Conservation (phyloP, 768 basidiomycete genomes). For the Suillus alpinus region DNA sequence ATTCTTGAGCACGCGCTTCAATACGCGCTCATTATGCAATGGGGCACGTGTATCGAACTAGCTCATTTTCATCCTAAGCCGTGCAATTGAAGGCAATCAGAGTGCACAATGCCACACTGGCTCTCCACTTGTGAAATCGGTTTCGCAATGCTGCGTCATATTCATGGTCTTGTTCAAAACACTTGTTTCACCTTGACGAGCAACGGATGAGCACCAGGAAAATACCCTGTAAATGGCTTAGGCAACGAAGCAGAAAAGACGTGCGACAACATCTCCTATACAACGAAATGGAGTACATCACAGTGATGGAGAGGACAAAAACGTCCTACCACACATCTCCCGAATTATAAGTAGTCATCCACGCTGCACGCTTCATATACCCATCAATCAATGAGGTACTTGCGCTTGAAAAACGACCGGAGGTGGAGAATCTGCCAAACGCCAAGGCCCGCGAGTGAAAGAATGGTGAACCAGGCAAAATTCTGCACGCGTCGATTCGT, state of each 20-base stretch:
- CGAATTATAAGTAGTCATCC: neutral
- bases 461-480: constrained; percentile 87
- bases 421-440: constrained; percentile 96
- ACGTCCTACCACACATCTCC: neutral
- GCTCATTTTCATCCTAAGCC: neutral
- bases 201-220: neutral
- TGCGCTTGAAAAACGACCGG: constrained; percentile 92
- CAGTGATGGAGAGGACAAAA: neutral
- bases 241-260: neutral
- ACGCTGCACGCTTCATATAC: neutral
- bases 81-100: too few species aligned
- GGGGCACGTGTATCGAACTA: neutral
- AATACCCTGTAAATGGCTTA: neutral
- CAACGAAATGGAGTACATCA: neutral
- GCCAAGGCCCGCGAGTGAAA: constrained; percentile 76
- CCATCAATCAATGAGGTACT: constrained; percentile 82
- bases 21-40: neutral
- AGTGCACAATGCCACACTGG: neutral
- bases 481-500: constrained; percentile 89
- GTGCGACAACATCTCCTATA: too few species aligned
- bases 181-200: neutral
- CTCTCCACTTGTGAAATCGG: neutral
- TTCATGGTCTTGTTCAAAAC: neutral
- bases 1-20: neutral
- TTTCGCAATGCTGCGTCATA: neutral